Evolutionary conservation across 2,329 filamentous ascomycete genomes (phyloP).

Genomic region (Fusarium lateritium): DNA sequence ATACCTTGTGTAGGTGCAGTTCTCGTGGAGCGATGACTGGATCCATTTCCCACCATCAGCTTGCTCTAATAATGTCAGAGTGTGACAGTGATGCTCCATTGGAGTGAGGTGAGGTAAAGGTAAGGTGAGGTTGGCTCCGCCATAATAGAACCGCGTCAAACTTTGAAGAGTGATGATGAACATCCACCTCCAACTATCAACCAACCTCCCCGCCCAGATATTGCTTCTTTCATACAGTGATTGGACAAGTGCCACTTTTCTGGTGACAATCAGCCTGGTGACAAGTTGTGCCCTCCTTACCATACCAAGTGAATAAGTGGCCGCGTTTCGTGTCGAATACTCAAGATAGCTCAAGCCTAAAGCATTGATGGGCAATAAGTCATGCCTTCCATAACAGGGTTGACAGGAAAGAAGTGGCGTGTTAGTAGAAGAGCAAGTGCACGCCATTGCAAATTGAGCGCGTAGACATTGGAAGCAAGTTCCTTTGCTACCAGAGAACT

Average conservation of each 20-base stretch:
- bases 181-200: slow-evolving; percentile 10
- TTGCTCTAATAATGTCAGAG: slow-evolving; percentile 32
- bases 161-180: slow-evolving; percentile 29
- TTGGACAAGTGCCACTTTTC: slow-evolving; percentile 28
- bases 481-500: slow-evolving; percentile 10
- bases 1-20: slow-evolving; percentile 4
- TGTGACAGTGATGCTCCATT: slow-evolving; percentile 33
- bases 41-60: slow-evolving; percentile 38
- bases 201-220: slow-evolving; percentile 29
- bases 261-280: slow-evolving; percentile 10
- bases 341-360: slow-evolving; percentile 20
- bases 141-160: slow-evolving; percentile 42
- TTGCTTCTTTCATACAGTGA: slow-evolving; percentile 17
- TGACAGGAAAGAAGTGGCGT: slow-evolving; percentile 24
- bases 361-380: slow-evolving; percentile 14
- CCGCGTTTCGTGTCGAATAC: slow-evolving; percentile 32
- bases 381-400: slow-evolving; percentile 29
- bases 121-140: slow-evolving; percentile 42
- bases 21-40: slow-evolving; percentile 26
- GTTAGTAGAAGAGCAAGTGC: slow-evolving; percentile 7
- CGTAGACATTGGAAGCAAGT: background rate
- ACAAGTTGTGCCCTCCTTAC: slow-evolving; percentile 5
- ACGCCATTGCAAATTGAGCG: slow-evolving; percentile 8
- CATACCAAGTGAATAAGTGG: slow-evolving; percentile 17
- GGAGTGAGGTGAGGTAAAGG: slow-evolving; percentile 38